Base-by-base conservation (phyloP, 805 yeast genomes). In the Yarrowia sp. region DNA sequence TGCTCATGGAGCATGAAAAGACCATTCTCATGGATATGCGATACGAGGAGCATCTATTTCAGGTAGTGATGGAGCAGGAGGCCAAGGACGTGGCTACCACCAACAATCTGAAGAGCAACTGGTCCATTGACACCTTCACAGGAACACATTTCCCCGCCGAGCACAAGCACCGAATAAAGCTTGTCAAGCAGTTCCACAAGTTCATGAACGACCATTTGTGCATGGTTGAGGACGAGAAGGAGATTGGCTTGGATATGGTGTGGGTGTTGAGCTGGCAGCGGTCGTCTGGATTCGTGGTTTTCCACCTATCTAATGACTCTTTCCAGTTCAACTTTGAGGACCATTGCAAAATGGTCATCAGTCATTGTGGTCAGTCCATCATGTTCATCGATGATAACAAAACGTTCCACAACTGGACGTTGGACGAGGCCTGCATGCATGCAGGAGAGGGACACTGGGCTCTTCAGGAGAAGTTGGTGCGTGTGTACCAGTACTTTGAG, bases 281-380 rank as follows among this genome's bases (percentile, higher is more conserved):
- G 75, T 85, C 87, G 63, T 83, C 85, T 51, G 87, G 85, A 67
- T 90, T 84, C 74, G 90, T 92, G 65, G 89, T 92, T 96, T 95
- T 95, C 78, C 93, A 91, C 75, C 78, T 95, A 79, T 90, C 96
- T 72, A 90, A 92, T 73, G 97, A 97, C 21, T 87, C 91, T 44
- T 85, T 89, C 76, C 99, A 95, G 76, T 92, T 92, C 79, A 95
- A 95, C 77, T 95, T 95, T 78, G 88, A 88, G 74, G 98, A 95
- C 77, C 99, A 95, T 73, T 92, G 89, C 76, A 95, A 95, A 77
- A 78, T 92, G 64, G 86, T 96, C 66, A 75, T 93, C 41, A 88
- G 92, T 48, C 87, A 87, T 69, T 80, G 83, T 64, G 98, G 97
- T 22, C 81, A 83, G 67, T 84, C 85, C 49, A 82, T 93, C 19